A percentile compares a stretch with the other conserved stretches of the same genome.
phyloP scores from a whole-genome alignment of 805 yeast species.

The Starmera amethionina region DNA sequence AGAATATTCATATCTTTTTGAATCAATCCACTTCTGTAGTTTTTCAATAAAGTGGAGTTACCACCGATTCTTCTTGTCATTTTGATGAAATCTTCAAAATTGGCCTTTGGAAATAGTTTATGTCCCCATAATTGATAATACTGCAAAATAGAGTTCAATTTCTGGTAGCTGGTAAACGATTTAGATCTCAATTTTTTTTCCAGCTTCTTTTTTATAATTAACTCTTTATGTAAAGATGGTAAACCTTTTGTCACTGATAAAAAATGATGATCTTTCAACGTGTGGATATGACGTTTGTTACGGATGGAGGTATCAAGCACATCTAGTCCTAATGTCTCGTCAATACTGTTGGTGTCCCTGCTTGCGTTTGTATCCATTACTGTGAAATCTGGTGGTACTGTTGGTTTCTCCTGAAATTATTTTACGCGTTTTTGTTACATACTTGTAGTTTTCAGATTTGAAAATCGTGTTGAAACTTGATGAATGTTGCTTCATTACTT shows the following conservation, averaged over 20 bases:
- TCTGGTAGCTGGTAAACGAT: conserved; percentile 27
- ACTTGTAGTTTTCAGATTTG: too few relatives aligned
- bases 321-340: conserved; percentile 4
- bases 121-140: conserved; percentile 73
- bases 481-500: too few relatives aligned
- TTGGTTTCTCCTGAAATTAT: too few relatives aligned
- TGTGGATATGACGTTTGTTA: background rate
- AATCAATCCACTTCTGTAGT: conserved; percentile 29
- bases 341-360: conserved; percentile 1
- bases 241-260: conserved; percentile 42
- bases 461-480: too few relatives aligned
- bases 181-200: conserved; percentile 10
- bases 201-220: conserved; percentile 2
- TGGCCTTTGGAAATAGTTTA: conserved; percentile 67
- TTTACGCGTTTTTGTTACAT: too few relatives aligned
- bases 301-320: background rate
- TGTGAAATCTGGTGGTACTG: background rate
- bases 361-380: background rate
- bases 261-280: conserved; percentile 40
- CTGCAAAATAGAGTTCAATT: conserved; percentile 38
- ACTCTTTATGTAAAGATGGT: conserved; percentile 22
- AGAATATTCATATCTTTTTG: conserved; percentile 25
- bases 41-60: conserved; percentile 29
- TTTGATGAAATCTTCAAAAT: conserved; percentile 57
- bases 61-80: conserved; percentile 42